Percentiles rank a stretch among this genome's conserved stretches.
Conservation (phyloP, 805 yeast species). For the Grigorovia humatica region DNA sequence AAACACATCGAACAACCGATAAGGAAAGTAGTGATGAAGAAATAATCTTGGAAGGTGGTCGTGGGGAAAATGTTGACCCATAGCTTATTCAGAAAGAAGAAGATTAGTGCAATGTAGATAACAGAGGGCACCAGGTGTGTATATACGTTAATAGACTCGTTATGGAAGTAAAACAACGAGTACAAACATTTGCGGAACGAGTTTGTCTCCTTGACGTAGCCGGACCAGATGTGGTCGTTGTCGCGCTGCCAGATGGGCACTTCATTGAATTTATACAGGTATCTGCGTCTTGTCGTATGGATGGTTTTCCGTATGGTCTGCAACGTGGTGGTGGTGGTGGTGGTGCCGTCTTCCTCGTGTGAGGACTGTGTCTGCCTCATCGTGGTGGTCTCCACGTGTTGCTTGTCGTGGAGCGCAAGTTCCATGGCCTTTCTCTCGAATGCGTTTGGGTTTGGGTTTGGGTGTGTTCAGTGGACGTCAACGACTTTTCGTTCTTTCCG, state of each 20-base stretch:
- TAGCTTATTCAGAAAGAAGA: constrained; percentile 22
- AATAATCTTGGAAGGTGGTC: constrained; percentile 35
- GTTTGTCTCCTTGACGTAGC: constrained; percentile 50
- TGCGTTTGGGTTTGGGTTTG: no score
- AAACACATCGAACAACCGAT: constrained; percentile 51
- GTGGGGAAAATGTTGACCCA: constrained; percentile 27
- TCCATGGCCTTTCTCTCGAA: no score
- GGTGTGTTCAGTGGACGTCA: no score
- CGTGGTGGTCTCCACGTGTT: background rate
- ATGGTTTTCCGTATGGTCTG: background rate
- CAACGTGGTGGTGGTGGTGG: background rate
- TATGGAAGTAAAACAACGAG: constrained; percentile 48
- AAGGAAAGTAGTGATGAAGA: constrained; percentile 44
- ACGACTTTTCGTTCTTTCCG: no score
- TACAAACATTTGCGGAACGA: constrained; percentile 37
- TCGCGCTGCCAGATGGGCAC: constrained; percentile 67
- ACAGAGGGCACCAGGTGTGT: constrained; percentile 44
- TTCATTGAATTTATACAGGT: constrained; percentile 35
- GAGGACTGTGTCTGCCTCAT: background rate
- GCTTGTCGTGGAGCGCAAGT: no score
- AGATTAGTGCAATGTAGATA: constrained; percentile 18
- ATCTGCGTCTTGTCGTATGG: background rate
- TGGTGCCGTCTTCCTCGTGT: background rate
- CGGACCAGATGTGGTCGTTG: constrained; percentile 53
- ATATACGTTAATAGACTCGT: constrained; percentile 65